A percentile compares a stretch with the other conserved stretches of the same genome.
These are phyloP conservation scores for Raffaelea deltoideospora DNA, from an alignment of 2,329 filamentous ascomycete genomes.

Conservation along the genomic window DNA sequence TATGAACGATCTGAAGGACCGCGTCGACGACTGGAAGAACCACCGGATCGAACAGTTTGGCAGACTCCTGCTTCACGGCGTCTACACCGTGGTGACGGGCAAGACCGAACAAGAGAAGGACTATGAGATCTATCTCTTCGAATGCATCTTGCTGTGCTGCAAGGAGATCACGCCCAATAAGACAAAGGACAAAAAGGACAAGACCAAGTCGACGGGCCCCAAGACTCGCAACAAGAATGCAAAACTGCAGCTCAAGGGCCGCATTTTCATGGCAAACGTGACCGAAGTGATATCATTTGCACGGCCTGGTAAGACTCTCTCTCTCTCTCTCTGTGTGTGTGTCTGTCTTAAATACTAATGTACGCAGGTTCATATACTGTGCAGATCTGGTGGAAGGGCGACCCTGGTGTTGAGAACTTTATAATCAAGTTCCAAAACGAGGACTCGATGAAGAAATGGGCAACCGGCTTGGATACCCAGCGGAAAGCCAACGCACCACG, in stretches of 20 bases:
- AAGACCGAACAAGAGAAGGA: slow-evolving; percentile 87
- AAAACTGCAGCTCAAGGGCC: slow-evolving; percentile 85
- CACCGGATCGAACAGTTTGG: slow-evolving; percentile 86
- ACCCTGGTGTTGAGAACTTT: slow-evolving; percentile 90
- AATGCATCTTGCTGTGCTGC: slow-evolving; percentile 89
- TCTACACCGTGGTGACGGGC: slow-evolving; percentile 80
- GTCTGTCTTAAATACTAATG: slow-evolving; percentile 13
- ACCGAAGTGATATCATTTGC: slow-evolving; percentile 81
- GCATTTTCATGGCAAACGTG: slow-evolving; percentile 98
- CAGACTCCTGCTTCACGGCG: slow-evolving; percentile 71
- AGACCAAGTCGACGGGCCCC: slow-evolving; percentile 37
- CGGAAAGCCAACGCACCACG: slow-evolving; percentile 44
- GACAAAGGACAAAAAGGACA: slow-evolving; percentile 60
- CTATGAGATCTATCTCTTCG: slow-evolving; percentile 97
- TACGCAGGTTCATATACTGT: slow-evolving; percentile 72
- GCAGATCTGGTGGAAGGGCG: slow-evolving; percentile 97
- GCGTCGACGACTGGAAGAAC: slow-evolving; percentile 96
- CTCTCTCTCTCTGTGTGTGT: background rate
- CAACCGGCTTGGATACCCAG: slow-evolving; percentile 61
- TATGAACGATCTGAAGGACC: slow-evolving; percentile 60
- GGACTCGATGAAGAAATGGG: slow-evolving; percentile 88
- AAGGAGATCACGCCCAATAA: slow-evolving; percentile 86
- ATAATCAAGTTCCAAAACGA: slow-evolving; percentile 87
- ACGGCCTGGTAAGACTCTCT: slow-evolving; percentile 58
- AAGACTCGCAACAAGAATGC: slow-evolving; percentile 51